Conservation (phyloP, 768 basidiomycete genomes). For the Mrakia gelida region DNA sequence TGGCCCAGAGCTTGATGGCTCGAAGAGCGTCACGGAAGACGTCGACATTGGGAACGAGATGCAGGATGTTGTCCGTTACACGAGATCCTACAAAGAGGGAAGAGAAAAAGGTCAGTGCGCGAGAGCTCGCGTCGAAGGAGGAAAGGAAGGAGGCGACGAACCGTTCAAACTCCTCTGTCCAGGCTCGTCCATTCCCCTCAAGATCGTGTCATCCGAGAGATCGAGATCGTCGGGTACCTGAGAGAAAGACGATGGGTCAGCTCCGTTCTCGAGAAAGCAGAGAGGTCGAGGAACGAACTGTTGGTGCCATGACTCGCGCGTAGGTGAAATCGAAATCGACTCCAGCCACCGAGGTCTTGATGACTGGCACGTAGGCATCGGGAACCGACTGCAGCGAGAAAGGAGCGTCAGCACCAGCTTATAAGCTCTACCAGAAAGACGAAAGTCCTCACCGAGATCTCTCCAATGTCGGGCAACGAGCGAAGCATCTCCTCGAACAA, state of each 20-base stretch:
- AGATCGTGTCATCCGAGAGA: constrained; percentile 80
- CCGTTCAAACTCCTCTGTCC: constrained; percentile 94
- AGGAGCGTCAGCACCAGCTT: no score
- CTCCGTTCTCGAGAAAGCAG: background rate
- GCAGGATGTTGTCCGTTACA: constrained; percentile 91
- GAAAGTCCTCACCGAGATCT: constrained; percentile 70
- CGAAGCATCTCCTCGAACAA: constrained; percentile 84
- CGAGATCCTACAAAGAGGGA: constrained; percentile 63
- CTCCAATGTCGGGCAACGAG: constrained; percentile 72
- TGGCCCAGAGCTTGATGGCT: constrained; percentile 97
- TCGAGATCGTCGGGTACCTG: constrained; percentile 88
- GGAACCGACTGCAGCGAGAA: constrained; percentile 69
- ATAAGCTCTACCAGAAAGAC: background rate
- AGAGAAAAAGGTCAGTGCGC: background rate
- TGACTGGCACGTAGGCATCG: constrained; percentile 92
- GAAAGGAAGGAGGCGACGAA: constrained; percentile 33
- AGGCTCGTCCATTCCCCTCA: constrained; percentile 88
- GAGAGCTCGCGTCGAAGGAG: background rate
- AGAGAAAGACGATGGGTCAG: constrained; percentile 39
- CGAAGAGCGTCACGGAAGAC: constrained; percentile 92
- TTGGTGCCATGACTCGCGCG: constrained; percentile 50
- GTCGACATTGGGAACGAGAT: constrained; percentile 86
- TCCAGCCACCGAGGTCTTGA: constrained; percentile 84
- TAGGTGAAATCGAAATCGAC: constrained; percentile 92
- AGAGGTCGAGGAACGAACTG: constrained; percentile 9